Percentiles rank a stretch among this genome's conserved stretches.
Evolutionary conservation across 331 rosid species (phyloP).

Genomic region (Quercus phellos): DNA sequence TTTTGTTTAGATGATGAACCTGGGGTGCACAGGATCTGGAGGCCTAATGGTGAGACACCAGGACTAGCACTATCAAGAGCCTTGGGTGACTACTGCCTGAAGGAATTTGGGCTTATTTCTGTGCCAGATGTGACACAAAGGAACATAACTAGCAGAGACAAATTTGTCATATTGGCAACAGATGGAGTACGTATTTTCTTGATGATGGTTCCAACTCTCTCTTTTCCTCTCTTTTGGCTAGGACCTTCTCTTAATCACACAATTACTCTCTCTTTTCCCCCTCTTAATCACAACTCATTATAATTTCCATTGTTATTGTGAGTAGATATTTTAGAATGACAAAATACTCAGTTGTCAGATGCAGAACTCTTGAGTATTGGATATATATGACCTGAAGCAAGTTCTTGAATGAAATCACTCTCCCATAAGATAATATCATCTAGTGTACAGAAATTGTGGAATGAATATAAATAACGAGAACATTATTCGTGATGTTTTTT

Average conservation of each 20-base stretch:
- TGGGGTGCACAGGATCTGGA: slow-evolving; percentile 69
- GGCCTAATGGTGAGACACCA: slow-evolving; percentile 49
- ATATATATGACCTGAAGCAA: no score
- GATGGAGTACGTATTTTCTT: slow-evolving; percentile 53
- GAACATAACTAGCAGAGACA: slow-evolving; percentile 42
- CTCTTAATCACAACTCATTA: neutral
- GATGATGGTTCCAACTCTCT: neutral
- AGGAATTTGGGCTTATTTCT: slow-evolving; percentile 66
- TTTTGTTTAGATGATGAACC: slow-evolving; percentile 64
- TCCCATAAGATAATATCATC: no score
- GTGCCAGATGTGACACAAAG: slow-evolving; percentile 54
- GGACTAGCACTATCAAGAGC: slow-evolving; percentile 77
- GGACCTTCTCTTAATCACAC: neutral
- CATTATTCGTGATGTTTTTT: neutral
- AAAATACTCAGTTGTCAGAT: no score
- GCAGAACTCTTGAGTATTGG: no score
- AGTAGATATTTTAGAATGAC: no score
- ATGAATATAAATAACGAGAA: no score
- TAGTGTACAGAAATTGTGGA: no score
- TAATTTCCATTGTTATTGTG: neutral
- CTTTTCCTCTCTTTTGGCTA: neutral
- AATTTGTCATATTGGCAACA: slow-evolving; percentile 65
- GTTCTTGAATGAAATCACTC: no score
- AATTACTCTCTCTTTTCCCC: neutral
- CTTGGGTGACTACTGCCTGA: slow-evolving; percentile 62